phyloP scores from a whole-genome alignment of 345 rosid species.

The Garcia nutans region DNA sequence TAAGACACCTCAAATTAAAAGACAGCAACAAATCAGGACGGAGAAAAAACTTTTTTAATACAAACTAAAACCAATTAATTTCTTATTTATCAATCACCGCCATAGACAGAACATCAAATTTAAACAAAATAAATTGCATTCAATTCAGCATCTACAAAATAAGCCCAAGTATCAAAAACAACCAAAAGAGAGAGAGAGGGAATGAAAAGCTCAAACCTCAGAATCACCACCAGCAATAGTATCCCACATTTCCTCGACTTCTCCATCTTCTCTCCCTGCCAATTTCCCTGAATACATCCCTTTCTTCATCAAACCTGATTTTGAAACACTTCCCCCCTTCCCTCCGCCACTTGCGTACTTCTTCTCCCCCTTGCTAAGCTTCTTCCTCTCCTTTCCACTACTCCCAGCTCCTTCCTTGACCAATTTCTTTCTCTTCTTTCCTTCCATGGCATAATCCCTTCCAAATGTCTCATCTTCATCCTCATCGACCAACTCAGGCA shows the following conservation, averaged over 20 bases:
- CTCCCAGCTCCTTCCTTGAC: constrained; percentile 32
- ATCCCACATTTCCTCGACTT: constrained; percentile 94
- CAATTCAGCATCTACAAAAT: background rate
- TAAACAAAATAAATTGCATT: background rate
- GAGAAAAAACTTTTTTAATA: background rate
- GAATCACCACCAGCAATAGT: constrained; percentile 84
- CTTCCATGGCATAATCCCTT: constrained; percentile 44
- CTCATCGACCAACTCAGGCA: constrained; percentile 58
- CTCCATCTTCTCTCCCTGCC: constrained; percentile 55
- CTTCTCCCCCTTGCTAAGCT: constrained; percentile 40
- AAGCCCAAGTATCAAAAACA: background rate
- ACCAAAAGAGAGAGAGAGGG: background rate
- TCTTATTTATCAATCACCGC: background rate
- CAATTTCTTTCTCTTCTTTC: constrained; percentile 55
- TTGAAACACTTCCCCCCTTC: constrained; percentile 40
- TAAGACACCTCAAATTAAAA: background rate
- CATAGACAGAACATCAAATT: background rate
- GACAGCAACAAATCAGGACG: background rate
- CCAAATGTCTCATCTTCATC: constrained; percentile 43
- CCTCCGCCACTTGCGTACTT: constrained; percentile 35
- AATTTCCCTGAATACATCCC: constrained; percentile 19
- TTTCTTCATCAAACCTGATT: constrained; percentile 34
- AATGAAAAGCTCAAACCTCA: constrained; percentile 46
- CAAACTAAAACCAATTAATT: constrained; percentile 1
- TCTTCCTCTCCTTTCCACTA: constrained; percentile 55